Base-by-base conservation (phyloP, 192 early-diverging fungal genomes). In the Gigaspora rosea region DNA sequence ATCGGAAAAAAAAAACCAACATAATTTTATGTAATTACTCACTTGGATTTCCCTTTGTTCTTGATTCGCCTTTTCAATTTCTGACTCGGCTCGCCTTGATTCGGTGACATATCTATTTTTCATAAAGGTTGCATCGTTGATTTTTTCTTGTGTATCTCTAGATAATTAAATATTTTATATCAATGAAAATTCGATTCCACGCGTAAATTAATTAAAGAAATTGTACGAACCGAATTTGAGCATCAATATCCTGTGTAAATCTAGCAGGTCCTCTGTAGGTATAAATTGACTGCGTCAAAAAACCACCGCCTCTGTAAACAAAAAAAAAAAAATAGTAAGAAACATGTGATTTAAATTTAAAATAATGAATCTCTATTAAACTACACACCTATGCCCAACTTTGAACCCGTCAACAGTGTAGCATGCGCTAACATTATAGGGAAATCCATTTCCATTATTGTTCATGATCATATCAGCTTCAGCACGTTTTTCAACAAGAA, bases 341-440 rank as follows among this genome's bases (percentile, higher is more conserved):
- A 61, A 15, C 36, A 46, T 61, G 10, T 27, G 12, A 73, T 8
- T 57, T 2, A 27, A 27, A 27, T 27, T 27, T 27, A 27, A 27
- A 27, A 27, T 35, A 4, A 46, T 32, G 7, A n/a, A 41, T 46
- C 20, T 52, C 12, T 49, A 27, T 48, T 61, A 49, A 2, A 74
- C 22, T 65, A 83, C 88, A 58, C 4, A 33, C 51, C 61, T 70
- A 70, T 78, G 81, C 80, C 92, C 92, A 18, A 95, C 87, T 46
- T 79, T 85, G 73, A 88, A 90, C 7, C 88, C 82, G 51, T 92
- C 84, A 3, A 80, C 81, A 0, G 92, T 89, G 64, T 89, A 82
- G 71, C 92, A 94, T 0, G 79, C 79, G 0, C 65, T 81, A 46
- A 95, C 90, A 64, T 93, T 93, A 8, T 54, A 79, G 10, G 92